phyloP scores from a whole-genome alignment of 2,329 filamentous ascomycete genomes.

The Paraconiothyrium sp. region DNA sequence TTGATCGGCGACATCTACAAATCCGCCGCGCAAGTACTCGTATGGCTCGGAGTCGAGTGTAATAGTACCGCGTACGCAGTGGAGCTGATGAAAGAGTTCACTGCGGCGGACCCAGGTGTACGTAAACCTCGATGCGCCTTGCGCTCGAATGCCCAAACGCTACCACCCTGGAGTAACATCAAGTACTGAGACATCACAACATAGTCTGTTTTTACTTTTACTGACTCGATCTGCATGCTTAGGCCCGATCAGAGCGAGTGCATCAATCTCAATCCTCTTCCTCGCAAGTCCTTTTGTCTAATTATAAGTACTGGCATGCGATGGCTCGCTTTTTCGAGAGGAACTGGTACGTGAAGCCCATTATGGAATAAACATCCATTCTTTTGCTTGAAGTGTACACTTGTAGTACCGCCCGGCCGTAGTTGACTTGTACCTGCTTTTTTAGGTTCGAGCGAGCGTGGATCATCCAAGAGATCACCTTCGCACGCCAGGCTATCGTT shows the following conservation, averaged over 20 bases:
- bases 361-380: not conserved
- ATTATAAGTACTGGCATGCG: constrained; percentile 12
- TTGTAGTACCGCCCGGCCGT: too few relatives aligned
- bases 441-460: constrained; percentile 18
- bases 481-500: constrained; percentile 18
- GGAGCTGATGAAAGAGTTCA: constrained; percentile 12
- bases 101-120: not conserved
- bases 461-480: constrained; percentile 21
- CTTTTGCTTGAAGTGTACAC: too few relatives aligned
- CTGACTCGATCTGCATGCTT: not conserved
- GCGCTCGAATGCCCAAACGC: too few relatives aligned
- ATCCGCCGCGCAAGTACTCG: constrained; percentile 16
- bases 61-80: constrained; percentile 10
- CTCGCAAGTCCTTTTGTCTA: not conserved
- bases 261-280: not conserved
- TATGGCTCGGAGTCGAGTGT: constrained; percentile 27
- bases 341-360: constrained; percentile 3
- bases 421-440: not conserved
- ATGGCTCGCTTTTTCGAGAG: constrained; percentile 16
- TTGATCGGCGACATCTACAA: constrained; percentile 26
- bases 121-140: not conserved
- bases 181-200: not conserved
- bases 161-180: not conserved
- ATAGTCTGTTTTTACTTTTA: not conserved
- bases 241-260: not conserved